Evolutionary conservation across 257 asterid genomes (phyloP).

Genomic region (Forsythia viridissima): DNA sequence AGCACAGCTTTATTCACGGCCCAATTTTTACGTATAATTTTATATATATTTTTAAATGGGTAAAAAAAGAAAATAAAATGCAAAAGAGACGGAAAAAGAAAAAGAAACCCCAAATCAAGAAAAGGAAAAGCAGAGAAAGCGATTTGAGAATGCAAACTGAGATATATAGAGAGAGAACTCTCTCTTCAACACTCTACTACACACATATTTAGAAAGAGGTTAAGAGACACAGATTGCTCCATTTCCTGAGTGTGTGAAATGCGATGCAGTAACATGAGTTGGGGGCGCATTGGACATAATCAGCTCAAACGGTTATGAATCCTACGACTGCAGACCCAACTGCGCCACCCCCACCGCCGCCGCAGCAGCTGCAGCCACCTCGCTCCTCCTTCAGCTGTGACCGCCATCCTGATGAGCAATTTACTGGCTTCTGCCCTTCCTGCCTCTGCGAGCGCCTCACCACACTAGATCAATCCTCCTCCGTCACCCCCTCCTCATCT

Average conservation of each 20-base stretch:
- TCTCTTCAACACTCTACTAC: not conserved
- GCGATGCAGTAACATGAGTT: slow-evolving; percentile 28
- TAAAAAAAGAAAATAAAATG: no score
- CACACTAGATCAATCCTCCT: slow-evolving; percentile 60
- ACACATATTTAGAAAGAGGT: not conserved
- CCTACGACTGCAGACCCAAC: slow-evolving; percentile 70
- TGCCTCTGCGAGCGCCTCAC: slow-evolving; percentile 91
- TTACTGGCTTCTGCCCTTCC: slow-evolving; percentile 80
- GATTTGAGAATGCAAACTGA: slow-evolving; percentile 44
- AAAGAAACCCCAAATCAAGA: not conserved
- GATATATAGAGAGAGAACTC: slow-evolving; percentile 16
- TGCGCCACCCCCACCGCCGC: slow-evolving; percentile 62
- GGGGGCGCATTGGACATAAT: slow-evolving; percentile 39
- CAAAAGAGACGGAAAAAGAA: slow-evolving; percentile 10
- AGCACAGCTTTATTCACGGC: slow-evolving; percentile 40
- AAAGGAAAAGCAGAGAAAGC: slow-evolving; percentile 48
- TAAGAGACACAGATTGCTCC: not conserved
- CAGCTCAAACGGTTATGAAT: slow-evolving; percentile 65
- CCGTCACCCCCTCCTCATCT: slow-evolving; percentile 66
- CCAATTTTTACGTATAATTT: slow-evolving; percentile 11
- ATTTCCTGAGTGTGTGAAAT: not conserved
- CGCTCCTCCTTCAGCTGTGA: slow-evolving; percentile 89
- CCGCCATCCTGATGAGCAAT: slow-evolving; percentile 79
- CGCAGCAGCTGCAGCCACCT: slow-evolving; percentile 69
- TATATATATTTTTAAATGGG: not conserved